phyloP scores from a whole-genome alignment of 805 yeast genomes.

The Metschnikowia gruessii region DNA sequence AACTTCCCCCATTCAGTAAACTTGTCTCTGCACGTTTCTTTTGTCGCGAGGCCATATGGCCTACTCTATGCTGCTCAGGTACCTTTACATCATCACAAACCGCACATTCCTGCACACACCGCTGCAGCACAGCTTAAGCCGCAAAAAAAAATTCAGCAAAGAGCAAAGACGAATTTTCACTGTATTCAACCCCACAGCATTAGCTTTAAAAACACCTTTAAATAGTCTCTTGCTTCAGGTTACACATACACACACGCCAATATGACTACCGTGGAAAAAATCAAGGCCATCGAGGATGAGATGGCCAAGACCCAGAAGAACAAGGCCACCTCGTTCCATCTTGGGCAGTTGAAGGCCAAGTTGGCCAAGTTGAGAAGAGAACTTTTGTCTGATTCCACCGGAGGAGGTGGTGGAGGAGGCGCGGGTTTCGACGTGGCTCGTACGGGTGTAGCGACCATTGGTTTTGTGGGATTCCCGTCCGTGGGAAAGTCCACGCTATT shows the following conservation, averaged over 20 bases:
- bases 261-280: slow-evolving; percentile 54
- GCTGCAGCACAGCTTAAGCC: background rate
- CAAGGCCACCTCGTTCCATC: slow-evolving; percentile 95
- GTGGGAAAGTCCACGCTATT: slow-evolving; percentile 88
- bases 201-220: background rate
- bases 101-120: too few species aligned
- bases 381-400: slow-evolving; percentile 61
- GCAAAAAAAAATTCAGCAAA: background rate
- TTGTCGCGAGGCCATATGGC: too few species aligned
- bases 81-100: too few species aligned
- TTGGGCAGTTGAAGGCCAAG: slow-evolving; percentile 96
- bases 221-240: background rate
- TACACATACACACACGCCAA: slow-evolving; percentile 5
- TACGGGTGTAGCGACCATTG: slow-evolving; percentile 96
- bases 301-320: slow-evolving; percentile 98
- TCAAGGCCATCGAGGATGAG: slow-evolving; percentile 90
- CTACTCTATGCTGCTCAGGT: too few species aligned
- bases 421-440: slow-evolving; percentile 97
- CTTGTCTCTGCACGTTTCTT: too few species aligned
- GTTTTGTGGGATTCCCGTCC: slow-evolving; percentile 97
- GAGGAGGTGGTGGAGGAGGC: slow-evolving; percentile 83
- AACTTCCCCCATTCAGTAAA: too few species aligned
- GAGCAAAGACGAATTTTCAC: background rate
- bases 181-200: background rate
- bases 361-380: slow-evolving; percentile 94